These are phyloP conservation scores for Pseudogymnoascus sp. DNA, from an alignment of 2,329 filamentous ascomycete genomes.

Conservation along the genomic window DNA sequence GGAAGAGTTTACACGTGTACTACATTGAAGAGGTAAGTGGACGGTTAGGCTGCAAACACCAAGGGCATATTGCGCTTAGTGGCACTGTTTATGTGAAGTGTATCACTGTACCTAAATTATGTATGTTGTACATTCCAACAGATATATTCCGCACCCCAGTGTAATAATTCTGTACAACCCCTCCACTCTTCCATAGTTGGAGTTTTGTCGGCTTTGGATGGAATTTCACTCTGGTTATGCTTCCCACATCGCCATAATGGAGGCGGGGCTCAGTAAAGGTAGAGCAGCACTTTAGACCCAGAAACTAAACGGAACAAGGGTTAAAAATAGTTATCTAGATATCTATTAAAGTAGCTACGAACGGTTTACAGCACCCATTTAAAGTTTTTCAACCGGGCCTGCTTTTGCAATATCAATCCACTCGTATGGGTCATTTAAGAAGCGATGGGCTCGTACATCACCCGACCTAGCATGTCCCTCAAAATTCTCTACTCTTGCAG, in stretches of 20 bases:
- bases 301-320: not conserved
- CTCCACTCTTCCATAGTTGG: not conserved
- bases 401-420: slow-evolving; percentile 35
- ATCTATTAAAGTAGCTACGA: not conserved
- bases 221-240: too few species aligned
- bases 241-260: too few species aligned
- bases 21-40: too few species aligned
- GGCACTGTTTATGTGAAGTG: too few species aligned
- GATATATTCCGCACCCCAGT: not conserved
- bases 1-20: too few species aligned
- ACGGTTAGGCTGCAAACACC: too few species aligned
- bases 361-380: not conserved
- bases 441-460: slow-evolving; percentile 38
- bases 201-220: too few species aligned
- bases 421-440: slow-evolving; percentile 34
- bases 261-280: not conserved
- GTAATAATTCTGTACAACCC: not conserved
- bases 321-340: not conserved
- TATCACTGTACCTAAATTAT: not conserved
- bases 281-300: not conserved
- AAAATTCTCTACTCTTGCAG: slow-evolving; percentile 43
- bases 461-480: slow-evolving; percentile 46
- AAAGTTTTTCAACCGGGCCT: too few species aligned
- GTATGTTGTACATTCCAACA: not conserved
- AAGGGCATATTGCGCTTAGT: too few species aligned